Evolutionary conservation across 1,284 basidiomycete species (phyloP), one percentile per base, ranked within the genome.

Genomic region (Tilletia caries): DNA sequence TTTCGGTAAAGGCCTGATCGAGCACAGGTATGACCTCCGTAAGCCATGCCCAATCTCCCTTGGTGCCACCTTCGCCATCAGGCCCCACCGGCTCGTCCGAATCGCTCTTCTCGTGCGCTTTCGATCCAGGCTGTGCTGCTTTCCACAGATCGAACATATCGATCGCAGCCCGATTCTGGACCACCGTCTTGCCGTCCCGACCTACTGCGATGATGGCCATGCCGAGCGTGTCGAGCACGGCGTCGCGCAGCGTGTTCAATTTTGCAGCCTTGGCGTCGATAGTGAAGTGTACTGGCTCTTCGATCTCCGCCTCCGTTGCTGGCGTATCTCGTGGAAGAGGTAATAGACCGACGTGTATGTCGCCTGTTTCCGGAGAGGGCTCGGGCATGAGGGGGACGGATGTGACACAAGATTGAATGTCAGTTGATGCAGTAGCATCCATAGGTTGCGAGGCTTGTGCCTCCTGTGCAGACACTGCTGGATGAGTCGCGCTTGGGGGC

Each of bases 141-240:
- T 60, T 60, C 52, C 77, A 78, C 20, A 67, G 64, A 48, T 69
- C 69, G n/a, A 80, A 69, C 44, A 77, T 33, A 64, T 80, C 77
- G 62, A 76, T 73, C 64, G 74, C 75, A 27, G 76, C 76, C 15
- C 73, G 70, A 29, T 80, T 80, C 46, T 73, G 73, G 12, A 78
- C 46, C 34, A 77, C 74, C 44, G 71, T 73, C 48, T 73, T 73
- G 41, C 77, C 77, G 44, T 80, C 79, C 10, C 75, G 67, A 23
- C 74, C 75, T n/a, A 78, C 65, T 4, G 77, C 79, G 70, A 80
- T 64, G 67, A 79, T 66, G 52, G 78, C 73, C 1, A 68, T 73
- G 37, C 76, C 75, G 64, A 77, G 69, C 46, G 71, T 71, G 66
- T 79, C 67, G 48, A 80, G 69, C 48, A 79, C 69, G 15, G 60